phyloP scores from a whole-genome alignment of 495 filamentous ascomycete species.

The Penicillium bialowiezense region DNA sequence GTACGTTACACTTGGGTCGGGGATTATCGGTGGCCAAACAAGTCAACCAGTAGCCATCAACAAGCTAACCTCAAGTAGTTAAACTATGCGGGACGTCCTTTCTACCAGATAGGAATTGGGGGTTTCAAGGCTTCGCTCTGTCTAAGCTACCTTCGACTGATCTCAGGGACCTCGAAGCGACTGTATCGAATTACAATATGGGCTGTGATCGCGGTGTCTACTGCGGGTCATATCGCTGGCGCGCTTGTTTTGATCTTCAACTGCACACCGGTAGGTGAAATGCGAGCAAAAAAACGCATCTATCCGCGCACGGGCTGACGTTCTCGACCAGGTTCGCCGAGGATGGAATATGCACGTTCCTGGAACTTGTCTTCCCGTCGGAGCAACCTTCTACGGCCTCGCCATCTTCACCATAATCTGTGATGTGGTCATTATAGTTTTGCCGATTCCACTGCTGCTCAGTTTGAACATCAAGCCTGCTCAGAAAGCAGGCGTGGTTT shows the following conservation, averaged over 20 bases:
- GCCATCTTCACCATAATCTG: slow-evolving; percentile 52
- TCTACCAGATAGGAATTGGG: slow-evolving; percentile 57
- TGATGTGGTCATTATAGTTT: slow-evolving; percentile 50
- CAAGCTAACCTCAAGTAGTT: slow-evolving; percentile 14
- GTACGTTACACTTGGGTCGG: slow-evolving; percentile 7
- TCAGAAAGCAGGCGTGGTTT: slow-evolving; percentile 52
- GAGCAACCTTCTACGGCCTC: slow-evolving; percentile 51
- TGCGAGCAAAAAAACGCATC: not conserved
- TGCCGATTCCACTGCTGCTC: slow-evolving; percentile 53
- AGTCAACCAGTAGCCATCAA: not conserved
- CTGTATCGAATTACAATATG: slow-evolving; percentile 49
- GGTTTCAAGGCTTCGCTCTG: slow-evolving; percentile 61
- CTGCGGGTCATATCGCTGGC: slow-evolving; percentile 48
- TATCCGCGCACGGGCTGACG: not conserved
- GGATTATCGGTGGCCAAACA: not conserved
- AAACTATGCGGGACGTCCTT: slow-evolving; percentile 57
- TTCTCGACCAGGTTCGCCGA: slow-evolving; percentile 35
- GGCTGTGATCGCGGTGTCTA: slow-evolving; percentile 39
- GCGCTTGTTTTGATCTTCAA: slow-evolving; percentile 51
- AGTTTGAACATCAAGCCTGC: slow-evolving; percentile 46
- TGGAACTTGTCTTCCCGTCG: slow-evolving; percentile 50
- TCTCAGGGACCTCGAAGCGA: slow-evolving; percentile 44
- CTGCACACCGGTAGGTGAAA: slow-evolving; percentile 44
- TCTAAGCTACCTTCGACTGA: slow-evolving; percentile 52
- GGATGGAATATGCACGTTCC: slow-evolving; percentile 41